These are phyloP conservation scores for Populus hybrid DNA, from an alignment of 441 rosid species.

Conservation along the genomic window DNA sequence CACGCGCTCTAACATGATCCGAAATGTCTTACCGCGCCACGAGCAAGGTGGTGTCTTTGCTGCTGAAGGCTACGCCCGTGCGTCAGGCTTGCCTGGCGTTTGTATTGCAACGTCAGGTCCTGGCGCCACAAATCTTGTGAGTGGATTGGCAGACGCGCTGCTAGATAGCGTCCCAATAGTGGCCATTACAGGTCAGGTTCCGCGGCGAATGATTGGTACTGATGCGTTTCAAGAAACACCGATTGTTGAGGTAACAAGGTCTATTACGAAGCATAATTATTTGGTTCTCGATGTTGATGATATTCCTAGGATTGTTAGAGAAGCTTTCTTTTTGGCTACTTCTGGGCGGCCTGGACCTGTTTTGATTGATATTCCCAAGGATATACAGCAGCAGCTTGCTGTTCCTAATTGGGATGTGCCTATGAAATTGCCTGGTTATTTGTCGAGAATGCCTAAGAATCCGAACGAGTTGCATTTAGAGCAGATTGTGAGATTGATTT, in stretches of 20 bases:
- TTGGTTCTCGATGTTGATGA: conserved; percentile 86
- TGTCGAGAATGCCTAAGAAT: conserved; percentile 71
- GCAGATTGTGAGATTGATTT: conserved; percentile 76
- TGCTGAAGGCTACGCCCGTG: conserved; percentile 90
- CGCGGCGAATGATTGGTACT: conserved; percentile 89
- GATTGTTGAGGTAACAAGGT: conserved; percentile 89
- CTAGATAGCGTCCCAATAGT: conserved; percentile 90
- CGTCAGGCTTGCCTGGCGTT: conserved; percentile 78
- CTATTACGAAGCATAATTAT: conserved; percentile 86
- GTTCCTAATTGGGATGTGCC: conserved; percentile 71
- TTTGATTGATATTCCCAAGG: conserved; percentile 86
- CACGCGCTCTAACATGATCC: conserved; percentile 66
- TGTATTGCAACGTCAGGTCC: conserved; percentile 98
- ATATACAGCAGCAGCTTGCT: conserved; percentile 83
- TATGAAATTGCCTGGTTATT: conserved; percentile 63
- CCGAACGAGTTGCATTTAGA: conserved; percentile 53
- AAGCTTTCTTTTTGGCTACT: conserved; percentile 81
- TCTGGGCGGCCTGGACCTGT: conserved; percentile 90
- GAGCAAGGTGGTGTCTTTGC: conserved; percentile 95
- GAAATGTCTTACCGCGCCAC: conserved; percentile 86
- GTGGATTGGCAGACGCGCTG: conserved; percentile 87
- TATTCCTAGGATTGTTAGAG: conserved; percentile 72
- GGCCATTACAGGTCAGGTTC: conserved; percentile 95
- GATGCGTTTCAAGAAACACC: conserved; percentile 98
- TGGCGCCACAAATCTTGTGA: conserved; percentile 92